Evolutionary conservation across 176 grass and related monocot genomes (phyloP).

Genomic region (Musa schizocarpa): DNA sequence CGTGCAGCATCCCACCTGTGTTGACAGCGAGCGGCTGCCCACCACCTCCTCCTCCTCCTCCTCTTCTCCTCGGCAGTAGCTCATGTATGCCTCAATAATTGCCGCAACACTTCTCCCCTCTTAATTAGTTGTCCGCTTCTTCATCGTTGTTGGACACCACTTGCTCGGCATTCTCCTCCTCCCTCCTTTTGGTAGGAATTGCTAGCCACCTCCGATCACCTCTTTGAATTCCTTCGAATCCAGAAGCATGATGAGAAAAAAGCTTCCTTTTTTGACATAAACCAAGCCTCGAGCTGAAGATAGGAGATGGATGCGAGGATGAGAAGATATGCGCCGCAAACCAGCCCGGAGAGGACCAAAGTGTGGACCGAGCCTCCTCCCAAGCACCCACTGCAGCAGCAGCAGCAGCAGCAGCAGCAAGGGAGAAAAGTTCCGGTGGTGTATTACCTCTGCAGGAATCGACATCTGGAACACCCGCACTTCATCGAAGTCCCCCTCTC

Average conservation of each 20-base stretch:
- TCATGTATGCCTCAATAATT: background rate
- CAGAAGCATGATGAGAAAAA: background rate
- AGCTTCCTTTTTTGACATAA: background rate
- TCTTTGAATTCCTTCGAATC: background rate
- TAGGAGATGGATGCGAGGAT: conserved; percentile 30
- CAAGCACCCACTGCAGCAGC: conserved; percentile 40
- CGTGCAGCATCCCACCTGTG: background rate
- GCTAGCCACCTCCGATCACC: background rate
- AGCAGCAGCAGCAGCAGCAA: conserved; percentile 16
- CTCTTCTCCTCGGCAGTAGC: background rate
- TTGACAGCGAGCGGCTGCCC: background rate
- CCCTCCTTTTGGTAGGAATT: too few species aligned
- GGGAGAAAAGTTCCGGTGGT: conserved; percentile 70
- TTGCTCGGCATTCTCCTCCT: background rate
- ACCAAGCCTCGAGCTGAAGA: background rate
- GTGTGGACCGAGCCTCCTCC: conserved; percentile 81
- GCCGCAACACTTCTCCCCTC: background rate
- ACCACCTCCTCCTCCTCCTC: background rate
- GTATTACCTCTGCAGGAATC: conserved; percentile 83
- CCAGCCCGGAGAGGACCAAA: conserved; percentile 71
- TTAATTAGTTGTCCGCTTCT: background rate
- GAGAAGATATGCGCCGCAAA: conserved; percentile 25
- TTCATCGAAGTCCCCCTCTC: conserved; percentile 94
- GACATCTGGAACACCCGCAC: conserved; percentile 93
- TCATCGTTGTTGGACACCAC: background rate